Evolutionary conservation across 495 filamentous ascomycete species (phyloP).

Genomic region (Neurospora discreta): DNA sequence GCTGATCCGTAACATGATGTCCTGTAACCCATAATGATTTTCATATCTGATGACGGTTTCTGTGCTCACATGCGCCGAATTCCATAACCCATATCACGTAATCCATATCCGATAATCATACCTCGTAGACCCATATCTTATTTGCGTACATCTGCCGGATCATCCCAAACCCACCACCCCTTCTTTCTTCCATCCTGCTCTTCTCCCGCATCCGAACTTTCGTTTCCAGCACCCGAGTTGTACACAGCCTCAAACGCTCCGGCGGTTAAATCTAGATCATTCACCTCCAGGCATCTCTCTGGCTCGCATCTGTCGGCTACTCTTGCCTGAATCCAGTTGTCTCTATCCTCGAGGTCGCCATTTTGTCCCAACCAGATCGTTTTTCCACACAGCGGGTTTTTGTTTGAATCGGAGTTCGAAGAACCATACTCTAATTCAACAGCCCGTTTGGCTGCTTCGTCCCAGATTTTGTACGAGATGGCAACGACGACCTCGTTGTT

Average conservation of each 20-base stretch:
- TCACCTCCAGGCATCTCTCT: conserved; percentile 40
- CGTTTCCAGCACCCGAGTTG: conserved; percentile 39
- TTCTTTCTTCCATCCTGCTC: background rate
- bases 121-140: background rate
- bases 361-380: conserved; percentile 45
- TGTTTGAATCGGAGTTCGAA: conserved; percentile 48
- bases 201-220: conserved; percentile 49
- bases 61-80: background rate
- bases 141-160: background rate
- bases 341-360: conserved; percentile 24
- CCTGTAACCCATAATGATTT: background rate
- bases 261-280: conserved; percentile 57
- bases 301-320: conserved; percentile 63
- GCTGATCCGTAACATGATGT: background rate
- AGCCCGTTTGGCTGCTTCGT: conserved; percentile 27
- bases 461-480: conserved; percentile 55
- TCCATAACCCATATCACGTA: background rate
- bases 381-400: conserved; percentile 58
- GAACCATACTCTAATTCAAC: conserved; percentile 7
- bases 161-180: background rate
- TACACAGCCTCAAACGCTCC: conserved; percentile 51
- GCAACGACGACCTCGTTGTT: conserved; percentile 49
- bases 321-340: conserved; percentile 45
- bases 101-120: background rate
- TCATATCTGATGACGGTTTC: background rate